Conservation (phyloP, 352 stramenopile genomes). For the Pythium aristosporum region DNA sequence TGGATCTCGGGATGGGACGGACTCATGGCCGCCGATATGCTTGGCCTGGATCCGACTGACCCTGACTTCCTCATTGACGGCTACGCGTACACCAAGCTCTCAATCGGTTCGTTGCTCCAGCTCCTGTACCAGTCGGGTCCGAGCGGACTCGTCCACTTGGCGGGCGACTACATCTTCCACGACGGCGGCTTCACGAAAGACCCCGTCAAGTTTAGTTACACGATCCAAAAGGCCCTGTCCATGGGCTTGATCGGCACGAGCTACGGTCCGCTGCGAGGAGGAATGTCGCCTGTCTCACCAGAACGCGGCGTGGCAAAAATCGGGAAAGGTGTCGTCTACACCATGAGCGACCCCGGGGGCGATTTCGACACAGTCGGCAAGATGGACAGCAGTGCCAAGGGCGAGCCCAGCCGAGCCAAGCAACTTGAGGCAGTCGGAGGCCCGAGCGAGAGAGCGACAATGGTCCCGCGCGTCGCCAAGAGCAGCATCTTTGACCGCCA, state of each 20-base stretch:
- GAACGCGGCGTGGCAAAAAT: not conserved
- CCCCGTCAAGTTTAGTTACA: conserved; percentile 34
- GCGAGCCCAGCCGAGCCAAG: no score
- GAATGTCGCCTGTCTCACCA: no score
- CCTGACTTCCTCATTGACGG: conserved; percentile 21
- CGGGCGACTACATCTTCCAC: conserved; percentile 53
- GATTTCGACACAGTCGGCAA: no score
- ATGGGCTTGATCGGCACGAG: conserved; percentile 33
- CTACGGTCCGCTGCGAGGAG: no score
- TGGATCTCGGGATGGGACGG: conserved; percentile 53
- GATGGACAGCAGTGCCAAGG: not conserved
- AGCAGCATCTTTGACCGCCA: conserved; percentile 45
- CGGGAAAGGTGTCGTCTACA: not conserved
- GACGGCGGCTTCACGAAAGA: conserved; percentile 39
- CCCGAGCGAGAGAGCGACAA: no score
- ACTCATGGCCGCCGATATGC: conserved; percentile 33
- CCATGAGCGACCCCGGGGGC: not conserved
- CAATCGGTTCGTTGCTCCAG: conserved; percentile 43
- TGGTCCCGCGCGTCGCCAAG: conserved; percentile 6
- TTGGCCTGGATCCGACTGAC: conserved; percentile 48
- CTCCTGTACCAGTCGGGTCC: conserved; percentile 48
- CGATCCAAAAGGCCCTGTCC: conserved; percentile 31
- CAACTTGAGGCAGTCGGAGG: not conserved
- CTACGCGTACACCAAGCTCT: conserved; percentile 34
- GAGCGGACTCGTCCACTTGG: conserved; percentile 43